Base-by-base conservation (phyloP, 2,329 filamentous ascomycete genomes). In the Anisogramma anomala region DNA sequence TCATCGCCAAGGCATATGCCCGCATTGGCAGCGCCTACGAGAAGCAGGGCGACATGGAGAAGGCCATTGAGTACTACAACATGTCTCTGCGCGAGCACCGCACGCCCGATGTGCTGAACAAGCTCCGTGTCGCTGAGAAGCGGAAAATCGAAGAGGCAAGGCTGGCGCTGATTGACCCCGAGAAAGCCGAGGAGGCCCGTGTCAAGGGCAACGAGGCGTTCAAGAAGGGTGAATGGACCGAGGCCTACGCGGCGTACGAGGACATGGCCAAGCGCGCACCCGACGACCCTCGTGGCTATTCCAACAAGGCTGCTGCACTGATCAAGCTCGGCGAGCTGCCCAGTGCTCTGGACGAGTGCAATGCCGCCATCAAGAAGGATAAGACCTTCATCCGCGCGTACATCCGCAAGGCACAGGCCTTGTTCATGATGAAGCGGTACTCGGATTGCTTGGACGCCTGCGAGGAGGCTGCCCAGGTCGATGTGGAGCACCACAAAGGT, bases 191-290 rank as follows among this genome's bases (percentile, higher is more conserved):
- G 57, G 84, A 94, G 69, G 88, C 91, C 11, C 87, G 91, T 52
- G 85, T 94, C 61, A 79, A 93, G 45, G 91, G 91, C 33, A 95
- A 95, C 66, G 77, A 84, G 63, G 94, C 93, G 65, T 98, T 98
- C 75, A 96, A 96, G 72, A 86, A 87, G 55, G 81, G 76, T 23
- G 88, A 98, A 64, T 96, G 88, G 84, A 89, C 91, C 9, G 91
- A 77, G 39, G 91, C 91, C 8, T 88, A 98, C 20, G 87, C 86
- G 33, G 86, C 89, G 1, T 98, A 98, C 69, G 77, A 72, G 1
- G 91, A 98, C 68, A 95, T 96, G 88, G 83, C 83, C 63, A 95
- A 95, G 74, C 87, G 91, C 44, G 82, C 86, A 0, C 91, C 93
- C 5, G 74, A 93, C 1, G 91, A 98, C 58, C 82, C 91, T 30